A percentile compares a stretch with the other conserved stretches of the same genome.
Conservation (phyloP, 352 stramenopile genomes). For the Globisporangium alternatum region DNA sequence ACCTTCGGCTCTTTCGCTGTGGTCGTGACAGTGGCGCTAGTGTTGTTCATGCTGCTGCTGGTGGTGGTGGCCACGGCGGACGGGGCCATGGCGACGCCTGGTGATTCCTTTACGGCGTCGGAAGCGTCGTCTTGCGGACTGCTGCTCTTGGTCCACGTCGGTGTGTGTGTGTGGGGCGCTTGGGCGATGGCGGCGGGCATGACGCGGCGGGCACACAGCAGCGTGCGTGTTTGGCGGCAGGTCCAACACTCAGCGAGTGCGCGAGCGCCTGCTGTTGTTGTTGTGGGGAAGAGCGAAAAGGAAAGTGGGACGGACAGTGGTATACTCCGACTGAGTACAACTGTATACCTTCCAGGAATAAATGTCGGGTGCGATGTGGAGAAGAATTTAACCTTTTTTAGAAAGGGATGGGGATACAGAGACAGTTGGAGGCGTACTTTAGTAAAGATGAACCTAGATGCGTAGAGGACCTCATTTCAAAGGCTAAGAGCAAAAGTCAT, state of each 20-base stretch:
- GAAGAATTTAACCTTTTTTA: too few species aligned
- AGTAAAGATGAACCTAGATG: too few species aligned
- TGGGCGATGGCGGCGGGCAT: slow-evolving; percentile 1
- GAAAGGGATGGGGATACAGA: too few species aligned
- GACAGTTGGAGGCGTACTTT: too few species aligned
- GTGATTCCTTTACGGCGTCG: slow-evolving; percentile 2
- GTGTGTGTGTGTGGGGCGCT: background rate
- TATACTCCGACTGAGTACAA: too few species aligned
- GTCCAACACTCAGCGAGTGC: background rate
- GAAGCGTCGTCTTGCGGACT: background rate
- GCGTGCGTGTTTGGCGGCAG: background rate
- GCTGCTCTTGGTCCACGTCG: background rate
- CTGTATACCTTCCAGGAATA: too few species aligned
- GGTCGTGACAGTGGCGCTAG: background rate
- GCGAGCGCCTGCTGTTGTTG: too few species aligned
- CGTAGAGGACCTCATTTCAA: too few species aligned
- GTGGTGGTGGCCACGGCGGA: background rate
- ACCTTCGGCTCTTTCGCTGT: slow-evolving; percentile 16
- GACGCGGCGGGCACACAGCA: background rate
- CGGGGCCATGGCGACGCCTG: background rate
- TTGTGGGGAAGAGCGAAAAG: background rate
- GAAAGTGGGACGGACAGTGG: too few species aligned
- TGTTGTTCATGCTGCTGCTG: background rate
- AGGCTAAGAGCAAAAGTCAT: too few species aligned
- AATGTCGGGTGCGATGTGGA: too few species aligned